Percentiles rank a stretch among this genome's conserved stretches.
phyloP scores from a whole-genome alignment of 164 flowering plant genomes.

The Liriodendron chinense region DNA sequence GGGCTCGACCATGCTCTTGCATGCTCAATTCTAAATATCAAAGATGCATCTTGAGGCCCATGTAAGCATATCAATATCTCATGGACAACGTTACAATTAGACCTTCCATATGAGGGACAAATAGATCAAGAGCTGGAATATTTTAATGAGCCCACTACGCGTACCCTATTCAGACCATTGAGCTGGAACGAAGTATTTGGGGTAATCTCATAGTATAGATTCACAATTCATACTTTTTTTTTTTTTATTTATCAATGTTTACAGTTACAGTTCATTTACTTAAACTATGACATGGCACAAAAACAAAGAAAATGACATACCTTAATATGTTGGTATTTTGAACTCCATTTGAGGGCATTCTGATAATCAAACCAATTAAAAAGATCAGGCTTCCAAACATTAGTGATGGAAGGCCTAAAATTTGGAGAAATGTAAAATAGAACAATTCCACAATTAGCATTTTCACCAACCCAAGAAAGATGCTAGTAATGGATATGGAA shows the following conservation, averaged over 20 bases:
- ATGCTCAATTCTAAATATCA: no score
- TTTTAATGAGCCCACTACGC: not conserved
- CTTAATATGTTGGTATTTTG: constrained; percentile 68
- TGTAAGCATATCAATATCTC: no score
- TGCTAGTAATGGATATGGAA: not conserved
- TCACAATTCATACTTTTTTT: no score
- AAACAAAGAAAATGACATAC: constrained; percentile 27
- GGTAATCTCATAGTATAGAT: no score
- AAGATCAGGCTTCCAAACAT: not conserved
- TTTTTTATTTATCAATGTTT: no score
- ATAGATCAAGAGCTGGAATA: not conserved
- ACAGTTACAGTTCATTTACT: not conserved
- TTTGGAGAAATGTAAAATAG: not conserved
- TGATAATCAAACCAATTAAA: constrained; percentile 21
- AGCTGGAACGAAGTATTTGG: no score
- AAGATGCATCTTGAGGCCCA: no score
- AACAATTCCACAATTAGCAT: not conserved
- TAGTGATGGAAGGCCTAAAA: not conserved
- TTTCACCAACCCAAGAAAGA: not conserved
- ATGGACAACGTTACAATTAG: no score
- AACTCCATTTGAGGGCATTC: constrained; percentile 49
- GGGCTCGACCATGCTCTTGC: no score
- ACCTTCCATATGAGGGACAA: not conserved
- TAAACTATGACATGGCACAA: not conserved
- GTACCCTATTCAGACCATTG: not conserved